These are phyloP conservation scores for Stephania yunnanensis DNA, from an alignment of 164 flowering plant genomes.

Conservation along the genomic window DNA sequence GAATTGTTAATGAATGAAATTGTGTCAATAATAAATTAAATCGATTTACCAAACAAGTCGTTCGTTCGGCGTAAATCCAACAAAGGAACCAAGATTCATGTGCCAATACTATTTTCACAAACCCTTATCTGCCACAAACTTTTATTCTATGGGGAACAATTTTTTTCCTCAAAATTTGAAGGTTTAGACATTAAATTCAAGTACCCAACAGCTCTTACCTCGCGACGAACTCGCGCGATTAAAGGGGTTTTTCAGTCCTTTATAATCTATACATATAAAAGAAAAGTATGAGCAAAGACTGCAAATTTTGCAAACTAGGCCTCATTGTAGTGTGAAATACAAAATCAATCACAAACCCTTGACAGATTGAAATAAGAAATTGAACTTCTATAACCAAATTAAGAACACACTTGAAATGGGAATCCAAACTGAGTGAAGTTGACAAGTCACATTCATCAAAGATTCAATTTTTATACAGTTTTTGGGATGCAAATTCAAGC, in stretches of 20 bases:
- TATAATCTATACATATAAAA: neutral
- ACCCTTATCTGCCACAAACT: neutral
- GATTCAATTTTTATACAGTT: too few species aligned
- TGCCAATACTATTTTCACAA: neutral
- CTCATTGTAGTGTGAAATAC: too few species aligned
- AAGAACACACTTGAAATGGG: too few species aligned
- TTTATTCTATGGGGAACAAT: too few species aligned
- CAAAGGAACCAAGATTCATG: neutral
- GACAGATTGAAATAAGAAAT: too few species aligned
- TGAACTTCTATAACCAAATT: too few species aligned
- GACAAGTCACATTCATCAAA: too few species aligned
- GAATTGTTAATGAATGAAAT: neutral
- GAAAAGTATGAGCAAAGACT: neutral
- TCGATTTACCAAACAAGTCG: neutral
- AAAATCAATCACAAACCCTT: too few species aligned
- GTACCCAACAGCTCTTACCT: neutral
- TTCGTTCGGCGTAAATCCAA: neutral
- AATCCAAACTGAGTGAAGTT: too few species aligned
- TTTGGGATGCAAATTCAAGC: too few species aligned
- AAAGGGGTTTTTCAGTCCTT: neutral
- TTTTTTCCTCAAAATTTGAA: too few species aligned
- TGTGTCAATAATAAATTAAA: neutral
- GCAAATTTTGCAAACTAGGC: neutral
- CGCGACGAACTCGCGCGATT: neutral
- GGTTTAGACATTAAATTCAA: neutral